A percentile compares a stretch with the other conserved stretches of the same genome.
phyloP scores from a whole-genome alignment of 805 yeast species.

The Zygoascus flipseniorum region DNA sequence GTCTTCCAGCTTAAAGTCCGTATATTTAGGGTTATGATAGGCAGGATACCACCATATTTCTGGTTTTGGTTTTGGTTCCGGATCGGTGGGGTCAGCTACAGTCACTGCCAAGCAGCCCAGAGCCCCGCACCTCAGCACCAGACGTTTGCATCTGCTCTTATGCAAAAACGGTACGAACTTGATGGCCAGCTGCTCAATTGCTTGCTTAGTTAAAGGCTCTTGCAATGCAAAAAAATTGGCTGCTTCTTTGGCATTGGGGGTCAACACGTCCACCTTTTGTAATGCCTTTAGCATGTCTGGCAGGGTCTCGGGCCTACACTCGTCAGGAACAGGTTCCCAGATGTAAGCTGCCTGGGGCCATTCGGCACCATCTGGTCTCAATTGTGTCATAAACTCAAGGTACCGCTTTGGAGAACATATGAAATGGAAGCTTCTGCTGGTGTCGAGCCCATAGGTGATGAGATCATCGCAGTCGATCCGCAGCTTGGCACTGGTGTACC shows the following conservation, averaged over 20 bases:
- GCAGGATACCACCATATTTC: conserved; percentile 68
- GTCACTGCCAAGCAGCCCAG: conserved; percentile 52
- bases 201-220: conserved; percentile 34
- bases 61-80: not conserved
- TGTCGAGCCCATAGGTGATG: conserved; percentile 30
- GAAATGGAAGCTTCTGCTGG: conserved; percentile 51
- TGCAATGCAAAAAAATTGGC: conserved; percentile 47
- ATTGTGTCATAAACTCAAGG: conserved; percentile 35
- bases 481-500: conserved; percentile 52
- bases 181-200: conserved; percentile 37
- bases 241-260: conserved; percentile 85
- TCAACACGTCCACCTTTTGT: conserved; percentile 45
- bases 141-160: conserved; percentile 16
- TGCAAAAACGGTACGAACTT: conserved; percentile 36
- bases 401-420: conserved; percentile 67
- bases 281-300: conserved; percentile 32
- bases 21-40: conserved; percentile 39
- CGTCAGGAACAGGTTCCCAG: conserved; percentile 86
- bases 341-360: conserved; percentile 32
- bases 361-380: conserved; percentile 15
- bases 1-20: conserved; percentile 48
- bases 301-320: conserved; percentile 48
- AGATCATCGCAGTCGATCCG: conserved; percentile 54
- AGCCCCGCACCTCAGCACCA: conserved; percentile 70
- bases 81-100: conserved; percentile 10